Percentiles rank a stretch among this genome's conserved stretches.
These are phyloP conservation scores for Coniochaeta ligniaria DNA, from an alignment of 2,329 filamentous ascomycete species.

Conservation along the genomic window DNA sequence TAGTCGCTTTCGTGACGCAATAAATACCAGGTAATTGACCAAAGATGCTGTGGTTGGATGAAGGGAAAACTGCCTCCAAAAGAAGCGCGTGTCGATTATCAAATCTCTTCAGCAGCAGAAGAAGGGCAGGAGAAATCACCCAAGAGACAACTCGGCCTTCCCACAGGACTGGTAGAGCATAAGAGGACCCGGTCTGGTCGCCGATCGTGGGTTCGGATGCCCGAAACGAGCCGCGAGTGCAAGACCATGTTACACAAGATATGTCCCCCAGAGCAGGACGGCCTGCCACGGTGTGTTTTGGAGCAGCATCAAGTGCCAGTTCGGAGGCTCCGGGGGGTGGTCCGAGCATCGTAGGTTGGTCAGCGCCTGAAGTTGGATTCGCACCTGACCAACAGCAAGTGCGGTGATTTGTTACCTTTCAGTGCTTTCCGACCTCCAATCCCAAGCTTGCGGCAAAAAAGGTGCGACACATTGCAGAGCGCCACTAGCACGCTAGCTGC, in stretches of 20 bases:
- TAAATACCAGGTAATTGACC: not conserved
- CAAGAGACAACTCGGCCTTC: not conserved
- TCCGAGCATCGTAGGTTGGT: not conserved
- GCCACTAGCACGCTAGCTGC: not conserved
- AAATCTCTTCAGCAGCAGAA: not conserved
- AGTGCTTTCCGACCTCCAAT: not conserved
- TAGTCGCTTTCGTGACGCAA: not conserved
- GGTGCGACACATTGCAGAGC: not conserved
- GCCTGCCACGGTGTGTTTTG: not conserved
- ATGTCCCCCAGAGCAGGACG: not conserved
- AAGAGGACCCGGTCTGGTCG: not conserved
- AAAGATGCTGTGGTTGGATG: not conserved
- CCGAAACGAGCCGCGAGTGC: not conserved
- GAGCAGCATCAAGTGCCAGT: not conserved
- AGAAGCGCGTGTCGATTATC: not conserved
- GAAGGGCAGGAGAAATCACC: not conserved
- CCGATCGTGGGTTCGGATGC: not conserved
- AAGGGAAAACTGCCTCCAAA: not conserved
- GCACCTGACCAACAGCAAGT: not conserved
- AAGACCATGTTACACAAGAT: not conserved
- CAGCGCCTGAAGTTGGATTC: not conserved
- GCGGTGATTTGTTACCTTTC: constrained; percentile 1
- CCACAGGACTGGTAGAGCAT: not conserved
- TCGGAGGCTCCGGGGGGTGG: not conserved
- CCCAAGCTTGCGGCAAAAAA: not conserved